These are phyloP conservation scores for Musa acuminata DNA, from an alignment of 176 grass and related monocot species.

Conservation along the genomic window DNA sequence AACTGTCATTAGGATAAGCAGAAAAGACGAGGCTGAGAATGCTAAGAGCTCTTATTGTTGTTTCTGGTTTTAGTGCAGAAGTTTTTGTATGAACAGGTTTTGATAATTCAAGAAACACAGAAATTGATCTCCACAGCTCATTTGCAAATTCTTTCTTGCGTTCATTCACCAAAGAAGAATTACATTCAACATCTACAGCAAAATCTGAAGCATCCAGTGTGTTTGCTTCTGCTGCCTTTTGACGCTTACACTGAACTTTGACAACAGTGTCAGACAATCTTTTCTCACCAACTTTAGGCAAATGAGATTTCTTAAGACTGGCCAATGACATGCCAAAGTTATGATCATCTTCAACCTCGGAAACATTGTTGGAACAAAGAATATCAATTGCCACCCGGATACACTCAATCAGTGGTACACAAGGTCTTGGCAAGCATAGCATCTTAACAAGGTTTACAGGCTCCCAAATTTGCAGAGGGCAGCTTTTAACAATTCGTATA, in stretches of 20 bases:
- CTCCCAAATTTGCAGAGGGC: constrained; percentile 65
- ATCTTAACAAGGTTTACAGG: constrained; percentile 65
- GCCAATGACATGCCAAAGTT: constrained; percentile 16
- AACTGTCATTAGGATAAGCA: constrained; percentile 28
- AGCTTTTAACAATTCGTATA: constrained; percentile 68
- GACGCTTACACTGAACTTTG: constrained; percentile 45
- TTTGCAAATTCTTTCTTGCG: constrained; percentile 32
- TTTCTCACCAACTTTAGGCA: constrained; percentile 57
- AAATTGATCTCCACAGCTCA: constrained; percentile 33
- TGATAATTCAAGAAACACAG: constrained; percentile 40
- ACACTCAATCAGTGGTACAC: constrained; percentile 55
- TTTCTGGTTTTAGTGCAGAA: constrained; percentile 45
- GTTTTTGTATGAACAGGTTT: constrained; percentile 35
- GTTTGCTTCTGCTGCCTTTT: constrained; percentile 39
- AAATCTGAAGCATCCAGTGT: constrained; percentile 1
- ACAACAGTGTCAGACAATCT: constrained; percentile 37
- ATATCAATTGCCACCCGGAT: constrained; percentile 44
- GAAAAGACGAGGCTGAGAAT: constrained; percentile 46
- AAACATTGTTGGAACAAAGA: constrained; percentile 26
- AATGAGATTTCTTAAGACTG: constrained; percentile 21
- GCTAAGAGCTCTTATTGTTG: constrained; percentile 56
- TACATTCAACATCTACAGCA: constrained; percentile 8
- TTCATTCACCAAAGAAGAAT: constrained; percentile 20
- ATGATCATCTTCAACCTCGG: constrained; percentile 23
- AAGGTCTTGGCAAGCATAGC: constrained; percentile 58